Conservation (phyloP, 441 rosid genomes). For the Breynia disticha region DNA sequence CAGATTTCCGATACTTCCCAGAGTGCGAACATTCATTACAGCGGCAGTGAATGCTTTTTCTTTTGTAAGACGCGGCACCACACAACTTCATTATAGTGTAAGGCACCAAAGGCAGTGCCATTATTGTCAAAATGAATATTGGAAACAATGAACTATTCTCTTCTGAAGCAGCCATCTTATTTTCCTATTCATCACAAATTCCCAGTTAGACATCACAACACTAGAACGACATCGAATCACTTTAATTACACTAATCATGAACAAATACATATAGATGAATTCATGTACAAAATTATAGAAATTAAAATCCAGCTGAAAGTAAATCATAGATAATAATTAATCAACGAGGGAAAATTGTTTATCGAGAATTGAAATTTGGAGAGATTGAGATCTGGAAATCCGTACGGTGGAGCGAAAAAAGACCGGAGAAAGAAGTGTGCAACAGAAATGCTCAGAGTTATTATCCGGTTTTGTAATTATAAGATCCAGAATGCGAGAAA, state of each 20-base stretch:
- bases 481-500: constrained; percentile 17
- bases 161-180: constrained; percentile 77
- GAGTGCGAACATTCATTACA: constrained; percentile 75
- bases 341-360: background rate
- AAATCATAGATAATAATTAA: background rate
- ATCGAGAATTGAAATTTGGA: constrained; percentile 7
- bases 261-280: background rate
- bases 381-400: constrained; percentile 13
- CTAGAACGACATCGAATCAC: background rate
- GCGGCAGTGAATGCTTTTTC: constrained; percentile 67
- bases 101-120: constrained; percentile 93
- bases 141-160: constrained; percentile 90
- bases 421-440: background rate
- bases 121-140: constrained; percentile 85
- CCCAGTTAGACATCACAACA: background rate
- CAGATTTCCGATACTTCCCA: constrained; percentile 76
- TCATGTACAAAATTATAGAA: background rate
- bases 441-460: too few relatives aligned
- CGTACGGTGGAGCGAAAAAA: constrained; percentile 14
- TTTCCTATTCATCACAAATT: constrained; percentile 24
- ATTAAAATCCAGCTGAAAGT: background rate
- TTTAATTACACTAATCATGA: background rate
- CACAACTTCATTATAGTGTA: constrained; percentile 68
- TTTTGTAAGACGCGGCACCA: constrained; percentile 58
- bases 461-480: background rate